Evolutionary conservation across 129 eudicot species (phyloP), one percentile per base, ranked within the genome.

Genomic region (Tagetes erecta): DNA sequence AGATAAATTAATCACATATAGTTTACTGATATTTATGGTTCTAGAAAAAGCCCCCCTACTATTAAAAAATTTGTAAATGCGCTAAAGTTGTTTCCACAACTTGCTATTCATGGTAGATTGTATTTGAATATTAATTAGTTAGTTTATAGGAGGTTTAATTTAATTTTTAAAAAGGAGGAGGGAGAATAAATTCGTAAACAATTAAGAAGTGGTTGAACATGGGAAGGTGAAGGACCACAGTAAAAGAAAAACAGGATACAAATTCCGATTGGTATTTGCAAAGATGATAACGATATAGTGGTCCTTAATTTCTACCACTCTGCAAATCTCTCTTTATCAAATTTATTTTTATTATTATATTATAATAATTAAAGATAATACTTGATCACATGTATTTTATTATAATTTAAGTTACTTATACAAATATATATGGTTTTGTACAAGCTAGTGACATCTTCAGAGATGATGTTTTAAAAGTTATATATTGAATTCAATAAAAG

Each of bases 201-300:
- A 56, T 71, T 63, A 71, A 20, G 72, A 63, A 58, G n/a, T 36
- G 49, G 73, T 73, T 79, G 67, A 76, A 76, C 68, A 58, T 56
- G 75, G 50, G 77, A 52, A 36, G 62, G 8, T 59, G 76, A 71
- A 78, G 82, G 82, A 79, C 82, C 82, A 79, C 82, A 64, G 78
- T 72, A 40, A 78, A 78, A 64, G 67, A 44, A 59, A 68, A 37
- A 71, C 78, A 79, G 65, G 14, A 64, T 78, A 51, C 55, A 64
- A 78, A 64, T 78, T 78, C 78, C 82, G 71, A 76, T 71, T 36
- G 72, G 72, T 71, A 78, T 60, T 70, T 64, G 76, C 66, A 37
- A 44, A 78, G 73, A 72, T 72, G 82, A 78, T 72, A 72, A 79
- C 68, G 82, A 71, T 79, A 71, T 65, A 38, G 73, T 79, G 82